Conservation (phyloP, 1,284 basidiomycete genomes). For the Tilletiaria anomala region DNA sequence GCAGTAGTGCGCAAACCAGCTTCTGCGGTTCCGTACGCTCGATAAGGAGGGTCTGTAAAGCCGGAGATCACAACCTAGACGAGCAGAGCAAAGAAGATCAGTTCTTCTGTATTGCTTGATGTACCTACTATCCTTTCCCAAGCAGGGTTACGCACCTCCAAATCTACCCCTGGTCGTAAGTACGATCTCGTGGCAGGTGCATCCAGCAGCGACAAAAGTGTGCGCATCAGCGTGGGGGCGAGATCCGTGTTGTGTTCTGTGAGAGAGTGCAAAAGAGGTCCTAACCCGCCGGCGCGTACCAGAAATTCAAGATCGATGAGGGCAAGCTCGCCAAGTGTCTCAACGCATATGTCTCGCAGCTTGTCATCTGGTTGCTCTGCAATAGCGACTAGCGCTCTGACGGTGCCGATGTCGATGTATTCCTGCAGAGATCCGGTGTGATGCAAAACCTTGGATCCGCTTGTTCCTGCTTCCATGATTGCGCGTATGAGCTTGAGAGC, state of each 20-base stretch:
- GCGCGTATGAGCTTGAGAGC: slow-evolving; percentile 81
- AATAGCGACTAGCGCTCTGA: slow-evolving; percentile 70
- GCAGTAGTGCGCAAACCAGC: slow-evolving; percentile 56
- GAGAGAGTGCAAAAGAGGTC: slow-evolving; percentile 4
- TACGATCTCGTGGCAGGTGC: slow-evolving; percentile 66
- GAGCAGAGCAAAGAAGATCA: slow-evolving; percentile 12
- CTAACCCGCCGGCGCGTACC: not conserved
- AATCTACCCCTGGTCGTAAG: slow-evolving; percentile 66
- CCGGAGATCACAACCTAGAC: slow-evolving; percentile 52
- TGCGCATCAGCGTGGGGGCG: slow-evolving; percentile 63
- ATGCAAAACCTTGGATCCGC: slow-evolving; percentile 14
- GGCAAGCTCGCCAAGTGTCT: slow-evolving; percentile 76
- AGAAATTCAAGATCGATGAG: not conserved
- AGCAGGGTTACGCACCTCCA: slow-evolving; percentile 56
- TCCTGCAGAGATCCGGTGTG: slow-evolving; percentile 28
- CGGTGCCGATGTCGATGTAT: slow-evolving; percentile 32
- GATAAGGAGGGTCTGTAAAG: slow-evolving; percentile 79
- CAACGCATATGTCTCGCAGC: slow-evolving; percentile 65
- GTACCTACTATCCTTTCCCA: not conserved
- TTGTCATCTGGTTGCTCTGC: slow-evolving; percentile 86
- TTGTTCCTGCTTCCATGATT: slow-evolving; percentile 53
- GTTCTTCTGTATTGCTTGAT: not conserved
- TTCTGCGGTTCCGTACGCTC: slow-evolving; percentile 44
- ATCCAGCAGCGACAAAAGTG: slow-evolving; percentile 73
- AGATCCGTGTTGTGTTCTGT: slow-evolving; percentile 52